Evolutionary conservation across 768 basidiomycete species (phyloP).

Genomic region (Termitomyces sp.): DNA sequence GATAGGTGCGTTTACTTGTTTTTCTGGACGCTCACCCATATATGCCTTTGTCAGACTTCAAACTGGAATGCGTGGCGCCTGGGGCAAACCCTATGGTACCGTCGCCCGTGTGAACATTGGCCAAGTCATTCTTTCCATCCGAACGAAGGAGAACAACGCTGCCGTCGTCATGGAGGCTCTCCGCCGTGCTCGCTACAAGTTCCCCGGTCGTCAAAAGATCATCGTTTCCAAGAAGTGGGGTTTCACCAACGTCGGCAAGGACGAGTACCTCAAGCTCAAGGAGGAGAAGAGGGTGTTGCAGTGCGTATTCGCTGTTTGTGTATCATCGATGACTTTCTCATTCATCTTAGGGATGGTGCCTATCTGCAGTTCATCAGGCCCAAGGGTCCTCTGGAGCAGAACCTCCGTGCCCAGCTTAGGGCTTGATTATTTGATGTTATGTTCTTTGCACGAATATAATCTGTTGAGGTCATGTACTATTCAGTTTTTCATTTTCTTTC

Average conservation of each 20-base stretch:
- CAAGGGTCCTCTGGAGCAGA: conserved; percentile 79
- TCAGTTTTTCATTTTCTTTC: conserved; percentile 3
- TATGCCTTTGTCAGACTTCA: conserved; percentile 55
- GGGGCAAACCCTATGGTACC: conserved; percentile 98
- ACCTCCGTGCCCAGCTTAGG: conserved; percentile 78
- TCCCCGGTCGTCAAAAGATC: conserved; percentile 98
- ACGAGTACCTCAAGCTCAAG: conserved; percentile 85
- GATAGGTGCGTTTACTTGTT: conserved; percentile 61
- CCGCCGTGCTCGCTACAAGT: conserved; percentile 98
- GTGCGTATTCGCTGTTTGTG: conserved; percentile 40
- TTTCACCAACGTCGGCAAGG: conserved; percentile 91
- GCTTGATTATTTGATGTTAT: conserved; percentile 38
- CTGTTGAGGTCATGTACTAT: neutral
- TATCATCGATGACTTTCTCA: conserved; percentile 2
- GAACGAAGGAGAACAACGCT: conserved; percentile 85
- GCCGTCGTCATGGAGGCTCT: conserved; percentile 94
- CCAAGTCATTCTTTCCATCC: conserved; percentile 84
- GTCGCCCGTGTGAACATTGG: conserved; percentile 97
- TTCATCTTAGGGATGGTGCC: conserved; percentile 72
- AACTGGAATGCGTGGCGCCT: conserved; percentile 98
- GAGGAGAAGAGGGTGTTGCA: conserved; percentile 85
- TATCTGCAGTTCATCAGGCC: conserved; percentile 93
- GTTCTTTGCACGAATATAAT: conserved; percentile 11
- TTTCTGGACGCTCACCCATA: neutral
- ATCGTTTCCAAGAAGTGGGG: conserved; percentile 98